Conservation (phyloP, 2,329 filamentous ascomycete species). For the Arachnopeziza araneosa region DNA sequence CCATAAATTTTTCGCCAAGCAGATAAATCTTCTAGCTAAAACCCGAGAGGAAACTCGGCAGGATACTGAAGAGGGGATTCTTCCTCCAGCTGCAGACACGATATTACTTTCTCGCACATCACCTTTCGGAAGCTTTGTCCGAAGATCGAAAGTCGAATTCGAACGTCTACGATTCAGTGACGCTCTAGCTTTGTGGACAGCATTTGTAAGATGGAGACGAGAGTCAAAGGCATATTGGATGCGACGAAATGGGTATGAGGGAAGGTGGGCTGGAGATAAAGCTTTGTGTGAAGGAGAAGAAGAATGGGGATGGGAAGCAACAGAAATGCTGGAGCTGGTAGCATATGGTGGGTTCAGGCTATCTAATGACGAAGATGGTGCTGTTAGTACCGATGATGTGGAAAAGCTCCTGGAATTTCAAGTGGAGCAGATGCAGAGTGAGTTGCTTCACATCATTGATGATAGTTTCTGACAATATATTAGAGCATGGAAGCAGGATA, state of each 20-base stretch:
- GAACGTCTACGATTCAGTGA: constrained; percentile 75
- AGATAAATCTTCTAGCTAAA: constrained; percentile 53
- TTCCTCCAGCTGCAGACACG: constrained; percentile 41
- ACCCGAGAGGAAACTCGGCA: constrained; percentile 54
- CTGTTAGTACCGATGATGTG: constrained; percentile 70
- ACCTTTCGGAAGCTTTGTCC: constrained; percentile 75
- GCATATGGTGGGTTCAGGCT: constrained; percentile 23
- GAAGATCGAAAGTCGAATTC: constrained; percentile 74
- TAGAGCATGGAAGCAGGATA: constrained; percentile 71
- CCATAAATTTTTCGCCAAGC: constrained; percentile 65
- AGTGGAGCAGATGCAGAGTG: constrained; percentile 80
- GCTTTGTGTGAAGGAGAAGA: constrained; percentile 46
- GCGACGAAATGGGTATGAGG: constrained; percentile 42
- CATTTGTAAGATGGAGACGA: constrained; percentile 74
- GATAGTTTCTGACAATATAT: constrained; percentile 17
- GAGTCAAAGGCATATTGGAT: constrained; percentile 61
- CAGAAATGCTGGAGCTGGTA: constrained; percentile 33
- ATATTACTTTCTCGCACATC: constrained; percentile 67
- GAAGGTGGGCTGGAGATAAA: constrained; percentile 49
- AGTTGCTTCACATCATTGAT: constrained; percentile 19
- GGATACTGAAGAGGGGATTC: constrained; percentile 47
- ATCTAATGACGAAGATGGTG: constrained; percentile 30
- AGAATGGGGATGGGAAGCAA: constrained; percentile 45
- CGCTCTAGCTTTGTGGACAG: constrained; percentile 71
- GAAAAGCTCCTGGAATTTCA: constrained; percentile 82